Base-by-base conservation (phyloP, 768 basidiomycete species). In the Leucocoprinus birnbaumii region DNA sequence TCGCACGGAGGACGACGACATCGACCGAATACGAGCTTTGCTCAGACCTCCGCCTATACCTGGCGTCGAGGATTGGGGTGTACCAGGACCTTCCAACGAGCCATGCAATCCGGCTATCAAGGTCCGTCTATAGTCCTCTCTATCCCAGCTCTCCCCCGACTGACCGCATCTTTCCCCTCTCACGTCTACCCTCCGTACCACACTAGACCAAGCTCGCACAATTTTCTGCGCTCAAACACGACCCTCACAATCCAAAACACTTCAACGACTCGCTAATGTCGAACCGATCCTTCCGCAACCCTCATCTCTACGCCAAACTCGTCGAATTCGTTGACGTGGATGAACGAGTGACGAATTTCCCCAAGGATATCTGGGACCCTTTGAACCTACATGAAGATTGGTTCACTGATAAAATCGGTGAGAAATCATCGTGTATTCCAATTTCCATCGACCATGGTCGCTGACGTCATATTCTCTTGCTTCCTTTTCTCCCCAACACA, bases 201-300 rank as follows among this genome's bases (percentile, higher is more conserved):
- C 10, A 22, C 16, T 18, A 96, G 94, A 75, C 84, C 0, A 98
- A 97, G 68, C 79, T 97, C 21, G 72, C 80, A 0, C 84, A 89
- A 49, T 98, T 97, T 62, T 80, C 87, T 53, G 63, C 76, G 0
- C 77, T 98, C 45, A 92, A 94, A 67, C 70, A 74, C 25, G 79
- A 86, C 62, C 65, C 81, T 9, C 57, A 58, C 1, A 79, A 81
- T 61, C 87, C 89, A 1, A 85, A 86, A 61, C 94, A 97, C 68
- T 98, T 97, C 74, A 99, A 98, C 68, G 94, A 97, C 68, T 91
- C 91, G 1, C 80, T 99, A 40, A 92, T 98, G 86, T 83, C 86
- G 7, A 92, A 90, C 61, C 86, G 92, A 42, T 86, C 93, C 3
- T 99, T 98, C 71, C 85, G 94, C 24, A 99, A 99, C 64, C 96